phyloP scores from a whole-genome alignment of 305 asterid species.

The Rubia tinctorum region DNA sequence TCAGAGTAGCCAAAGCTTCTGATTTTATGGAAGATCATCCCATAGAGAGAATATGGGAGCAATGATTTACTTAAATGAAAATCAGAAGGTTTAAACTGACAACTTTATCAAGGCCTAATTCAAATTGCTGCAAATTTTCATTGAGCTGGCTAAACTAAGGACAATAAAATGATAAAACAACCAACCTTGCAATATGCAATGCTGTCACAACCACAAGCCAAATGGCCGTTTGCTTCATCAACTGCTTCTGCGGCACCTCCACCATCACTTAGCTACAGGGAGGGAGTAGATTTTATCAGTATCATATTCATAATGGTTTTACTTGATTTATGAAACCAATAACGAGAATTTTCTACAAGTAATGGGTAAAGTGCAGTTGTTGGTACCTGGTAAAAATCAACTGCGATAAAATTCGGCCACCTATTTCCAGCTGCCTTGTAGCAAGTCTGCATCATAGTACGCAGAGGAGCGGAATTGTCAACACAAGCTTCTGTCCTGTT shows the following conservation, averaged over 20 bases:
- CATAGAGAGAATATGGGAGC: no score
- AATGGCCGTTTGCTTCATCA: slow-evolving; percentile 83
- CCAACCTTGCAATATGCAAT: slow-evolving; percentile 86
- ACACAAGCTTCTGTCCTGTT: slow-evolving; percentile 48
- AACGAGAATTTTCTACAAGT: not conserved
- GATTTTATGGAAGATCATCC: no score
- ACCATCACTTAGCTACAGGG: slow-evolving; percentile 74
- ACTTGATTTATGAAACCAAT: not conserved
- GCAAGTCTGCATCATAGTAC: slow-evolving; percentile 60
- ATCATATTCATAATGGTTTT: not conserved
- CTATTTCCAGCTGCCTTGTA: slow-evolving; percentile 53
- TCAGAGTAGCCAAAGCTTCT: no score
- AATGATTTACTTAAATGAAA: not conserved
- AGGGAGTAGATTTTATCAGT: not conserved
- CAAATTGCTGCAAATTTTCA: not conserved
- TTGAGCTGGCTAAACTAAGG: not conserved
- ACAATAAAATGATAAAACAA: not conserved
- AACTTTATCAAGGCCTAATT: not conserved
- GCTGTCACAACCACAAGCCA: slow-evolving; percentile 80
- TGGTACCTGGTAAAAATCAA: slow-evolving; percentile 71
- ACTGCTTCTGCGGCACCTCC: slow-evolving; percentile 93
- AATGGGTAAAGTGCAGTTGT: not conserved
- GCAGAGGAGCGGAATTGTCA: slow-evolving; percentile 62
- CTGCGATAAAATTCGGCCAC: slow-evolving; percentile 94
- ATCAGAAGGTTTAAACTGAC: not conserved